Percentiles rank a stretch among this genome's conserved stretches.
These are phyloP conservation scores for Venustampulla echinocandica DNA, from an alignment of 495 filamentous ascomycete genomes.

Conservation along the genomic window DNA sequence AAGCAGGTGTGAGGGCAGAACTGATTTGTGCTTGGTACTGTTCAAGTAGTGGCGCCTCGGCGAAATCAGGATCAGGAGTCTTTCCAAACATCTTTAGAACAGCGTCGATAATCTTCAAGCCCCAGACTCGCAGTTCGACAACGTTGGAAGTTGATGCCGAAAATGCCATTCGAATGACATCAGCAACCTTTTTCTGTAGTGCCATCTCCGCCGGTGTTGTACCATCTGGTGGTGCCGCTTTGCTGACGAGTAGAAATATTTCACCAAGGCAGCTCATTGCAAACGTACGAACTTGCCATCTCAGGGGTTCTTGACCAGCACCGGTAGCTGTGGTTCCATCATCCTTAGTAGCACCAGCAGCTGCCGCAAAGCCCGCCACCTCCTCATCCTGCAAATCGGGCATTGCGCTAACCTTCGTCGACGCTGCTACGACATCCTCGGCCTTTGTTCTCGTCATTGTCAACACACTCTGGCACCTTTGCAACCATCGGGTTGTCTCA, in stretches of 20 bases:
- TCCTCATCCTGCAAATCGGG: constrained; percentile 91
- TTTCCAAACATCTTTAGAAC: constrained; percentile 94
- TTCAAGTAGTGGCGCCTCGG: constrained; percentile 88
- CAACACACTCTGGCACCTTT: constrained; percentile 77
- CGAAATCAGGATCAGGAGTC: constrained; percentile 90
- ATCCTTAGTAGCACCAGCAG: constrained; percentile 53
- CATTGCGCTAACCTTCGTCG: constrained; percentile 39
- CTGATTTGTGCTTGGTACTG: constrained; percentile 98
- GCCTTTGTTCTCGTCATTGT: constrained; percentile 69
- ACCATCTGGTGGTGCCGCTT: constrained; percentile 59
- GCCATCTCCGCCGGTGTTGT: constrained; percentile 61
- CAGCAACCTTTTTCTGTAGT: constrained; percentile 76
- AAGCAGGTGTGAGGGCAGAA: constrained; percentile 91
- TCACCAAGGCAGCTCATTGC: constrained; percentile 88
- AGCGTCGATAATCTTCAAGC: constrained; percentile 86
- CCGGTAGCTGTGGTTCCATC: constrained; percentile 51
- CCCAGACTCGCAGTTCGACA: constrained; percentile 77
- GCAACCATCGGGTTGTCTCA: constrained; percentile 74
- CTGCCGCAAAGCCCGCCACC: constrained; percentile 83
- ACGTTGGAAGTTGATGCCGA: constrained; percentile 93
- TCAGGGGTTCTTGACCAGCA: constrained; percentile 73
- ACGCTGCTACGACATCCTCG: constrained; percentile 39
- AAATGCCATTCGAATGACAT: constrained; percentile 96
- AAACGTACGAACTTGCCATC: constrained; percentile 95
- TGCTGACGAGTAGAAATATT: constrained; percentile 63